Base-by-base conservation (phyloP, 805 yeast species). In the Saccharomycopsis babjevae region DNA sequence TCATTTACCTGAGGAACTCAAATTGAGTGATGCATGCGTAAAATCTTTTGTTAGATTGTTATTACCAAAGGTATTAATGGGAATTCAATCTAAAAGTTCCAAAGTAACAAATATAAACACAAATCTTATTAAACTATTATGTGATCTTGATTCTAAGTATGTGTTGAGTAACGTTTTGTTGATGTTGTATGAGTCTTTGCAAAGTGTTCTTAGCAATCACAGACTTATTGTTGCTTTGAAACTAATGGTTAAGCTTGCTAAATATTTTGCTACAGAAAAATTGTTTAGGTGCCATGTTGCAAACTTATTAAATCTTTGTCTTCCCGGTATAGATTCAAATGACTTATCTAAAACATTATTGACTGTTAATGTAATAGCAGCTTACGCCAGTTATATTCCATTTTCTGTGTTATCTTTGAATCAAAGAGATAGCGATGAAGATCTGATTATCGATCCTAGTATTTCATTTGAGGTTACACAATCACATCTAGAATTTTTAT, bases 291-390 rank as follows among this genome's bases (percentile, higher is more conserved):
- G 89, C 13, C 99, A 94, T 68, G 74, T 90, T 13, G 83, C 96
- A 0, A 81, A 96, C 59, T 75, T 94, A 16, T 70, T 92, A 46
- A 81, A 84, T 32, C 77, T 89, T 71, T 74, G 85, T 1, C 70
- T 91, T 7, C 88, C 91, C 0, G 97, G 94, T 36, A 83, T 94
- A 34, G 98, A 94, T 69, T 82, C 92, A 0, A 94, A 92, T 69
- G 99, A 94, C 71, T 77, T 90, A 57, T 78, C 77, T 15, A 82
- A 92, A 68, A 85, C 97, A 0, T 77, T 84, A 16, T 79, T 83
- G 58, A 80, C 96, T 0, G 73, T 92, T 50, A 81, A 84, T 61
- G 79, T 88, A 20, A 79, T 94, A 60, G 86, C 89, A 11, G 77
- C 89, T 0, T 80, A 86, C 28, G 85, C 90, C 0, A 76, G 86